phyloP scores from a whole-genome alignment of 2,329 filamentous ascomycete genomes.

The Cadophora luteo-olivacea region DNA sequence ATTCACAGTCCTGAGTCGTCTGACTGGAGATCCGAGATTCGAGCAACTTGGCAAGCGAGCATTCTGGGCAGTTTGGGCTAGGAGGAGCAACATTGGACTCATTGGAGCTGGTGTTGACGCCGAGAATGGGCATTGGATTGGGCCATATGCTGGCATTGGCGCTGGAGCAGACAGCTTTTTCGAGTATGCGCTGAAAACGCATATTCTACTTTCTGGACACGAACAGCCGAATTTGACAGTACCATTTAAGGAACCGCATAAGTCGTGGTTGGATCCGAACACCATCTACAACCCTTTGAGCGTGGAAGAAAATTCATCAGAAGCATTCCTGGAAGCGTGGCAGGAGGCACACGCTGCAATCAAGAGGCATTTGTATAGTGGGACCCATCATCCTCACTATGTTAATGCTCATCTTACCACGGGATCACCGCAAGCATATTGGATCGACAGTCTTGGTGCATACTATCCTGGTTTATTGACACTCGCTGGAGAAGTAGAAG shows the following conservation, averaged over 20 bases:
- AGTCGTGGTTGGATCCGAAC: slow-evolving; percentile 67
- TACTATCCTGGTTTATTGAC: slow-evolving; percentile 92
- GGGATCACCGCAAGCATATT: slow-evolving; percentile 86
- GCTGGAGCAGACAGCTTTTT: slow-evolving; percentile 98
- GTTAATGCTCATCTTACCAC: slow-evolving; percentile 88
- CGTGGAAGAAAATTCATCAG: slow-evolving; percentile 72
- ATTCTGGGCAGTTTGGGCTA: slow-evolving; percentile 96
- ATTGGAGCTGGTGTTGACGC: slow-evolving; percentile 93
- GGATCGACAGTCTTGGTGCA: slow-evolving; percentile 95
- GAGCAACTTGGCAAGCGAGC: slow-evolving; percentile 89
- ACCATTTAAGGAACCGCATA: slow-evolving; percentile 35
- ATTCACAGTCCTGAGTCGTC: slow-evolving; percentile 86
- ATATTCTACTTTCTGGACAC: slow-evolving; percentile 85
- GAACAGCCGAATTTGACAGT: slow-evolving; percentile 58
- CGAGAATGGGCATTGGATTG: slow-evolving; percentile 88
- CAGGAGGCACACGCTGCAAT: slow-evolving; percentile 85
- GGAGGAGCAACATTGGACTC: slow-evolving; percentile 83
- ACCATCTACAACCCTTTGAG: slow-evolving; percentile 64
- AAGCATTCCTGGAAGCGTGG: slow-evolving; percentile 84
- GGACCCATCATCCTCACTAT: slow-evolving; percentile 87
- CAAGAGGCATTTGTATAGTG: slow-evolving; percentile 87
- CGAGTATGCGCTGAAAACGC: slow-evolving; percentile 94
- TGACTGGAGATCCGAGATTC: slow-evolving; percentile 87
- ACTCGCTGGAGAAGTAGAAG: slow-evolving; percentile 86
- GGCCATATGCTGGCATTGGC: slow-evolving; percentile 89